Percentiles rank a stretch among this genome's conserved stretches.
Conservation (phyloP, 257 asterid species). For the Catharanthus roseus region DNA sequence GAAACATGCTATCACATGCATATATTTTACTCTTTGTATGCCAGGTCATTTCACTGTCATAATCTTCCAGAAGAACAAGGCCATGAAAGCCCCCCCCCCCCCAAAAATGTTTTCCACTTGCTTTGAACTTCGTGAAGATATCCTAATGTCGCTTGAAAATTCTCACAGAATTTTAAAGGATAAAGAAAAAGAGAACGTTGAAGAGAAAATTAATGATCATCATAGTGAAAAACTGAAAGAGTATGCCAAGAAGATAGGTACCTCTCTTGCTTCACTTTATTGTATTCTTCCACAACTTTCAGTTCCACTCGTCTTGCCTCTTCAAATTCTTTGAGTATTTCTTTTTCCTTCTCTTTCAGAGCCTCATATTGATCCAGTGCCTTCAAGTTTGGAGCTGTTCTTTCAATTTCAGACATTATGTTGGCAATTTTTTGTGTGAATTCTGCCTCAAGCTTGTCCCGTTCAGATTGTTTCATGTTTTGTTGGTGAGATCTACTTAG, state of each 20-base stretch:
- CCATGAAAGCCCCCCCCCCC: not conserved
- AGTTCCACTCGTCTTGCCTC: constrained; percentile 84
- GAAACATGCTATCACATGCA: not conserved
- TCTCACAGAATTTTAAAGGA: not conserved
- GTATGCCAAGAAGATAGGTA: constrained; percentile 19
- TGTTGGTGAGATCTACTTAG: constrained; percentile 68
- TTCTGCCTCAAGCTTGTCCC: constrained; percentile 86
- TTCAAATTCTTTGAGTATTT: constrained; percentile 80
- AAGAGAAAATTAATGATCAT: not conserved
- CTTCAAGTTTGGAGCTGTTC: constrained; percentile 92
- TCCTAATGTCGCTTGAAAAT: not conserved
- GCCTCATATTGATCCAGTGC: constrained; percentile 89
- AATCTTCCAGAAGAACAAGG: not conserved
- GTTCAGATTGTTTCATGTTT: constrained; percentile 64
- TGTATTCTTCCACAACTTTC: constrained; percentile 60
- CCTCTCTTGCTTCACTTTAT: constrained; percentile 69
- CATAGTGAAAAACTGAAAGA: not conserved
- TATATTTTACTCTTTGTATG: not conserved
- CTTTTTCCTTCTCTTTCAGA: constrained; percentile 69
- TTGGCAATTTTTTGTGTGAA: constrained; percentile 67
- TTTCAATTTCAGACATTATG: constrained; percentile 69
- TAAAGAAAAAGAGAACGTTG: not conserved
- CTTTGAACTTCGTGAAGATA: not conserved
- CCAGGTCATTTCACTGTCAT: not conserved
- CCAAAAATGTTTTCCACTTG: not conserved